phyloP scores from a whole-genome alignment of 2,329 filamentous ascomycete genomes.

The Botrytis squamosa region DNA sequence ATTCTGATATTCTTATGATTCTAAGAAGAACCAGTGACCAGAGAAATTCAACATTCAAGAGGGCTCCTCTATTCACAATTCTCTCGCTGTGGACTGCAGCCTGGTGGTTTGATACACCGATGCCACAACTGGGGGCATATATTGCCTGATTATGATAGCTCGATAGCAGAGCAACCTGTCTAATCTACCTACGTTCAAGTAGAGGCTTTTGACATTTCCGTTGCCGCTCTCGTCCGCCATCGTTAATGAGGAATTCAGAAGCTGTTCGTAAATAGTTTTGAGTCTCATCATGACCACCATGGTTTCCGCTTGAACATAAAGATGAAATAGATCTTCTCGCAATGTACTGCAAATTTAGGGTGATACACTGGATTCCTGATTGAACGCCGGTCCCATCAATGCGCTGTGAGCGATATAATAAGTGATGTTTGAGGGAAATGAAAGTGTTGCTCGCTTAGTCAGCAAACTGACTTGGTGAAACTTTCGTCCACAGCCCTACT shows the following conservation, averaged over 20 bases:
- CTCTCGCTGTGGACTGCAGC: background rate
- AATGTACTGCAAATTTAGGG: background rate
- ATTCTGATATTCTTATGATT: background rate
- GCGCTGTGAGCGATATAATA: background rate
- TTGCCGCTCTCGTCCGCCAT: background rate
- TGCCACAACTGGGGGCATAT: background rate
- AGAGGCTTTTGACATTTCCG: background rate
- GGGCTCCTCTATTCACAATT: background rate
- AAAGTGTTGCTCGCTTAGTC: background rate
- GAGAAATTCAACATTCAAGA: background rate
- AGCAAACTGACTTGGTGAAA: background rate
- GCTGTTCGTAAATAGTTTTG: background rate
- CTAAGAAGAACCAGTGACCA: background rate
- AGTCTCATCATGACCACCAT: background rate
- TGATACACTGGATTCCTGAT: background rate
- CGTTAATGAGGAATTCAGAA: background rate
- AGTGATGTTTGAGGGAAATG: constrained; percentile 8
- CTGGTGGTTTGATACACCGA: background rate
- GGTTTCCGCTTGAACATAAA: background rate
- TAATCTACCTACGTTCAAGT: background rate
- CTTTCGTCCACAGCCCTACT: background rate
- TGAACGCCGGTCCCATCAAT: background rate
- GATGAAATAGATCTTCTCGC: background rate
- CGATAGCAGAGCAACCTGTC: background rate
- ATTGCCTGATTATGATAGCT: background rate